phyloP scores from a whole-genome alignment of 768 basidiomycete genomes.

The Tylopilus rubrobrunneus region DNA sequence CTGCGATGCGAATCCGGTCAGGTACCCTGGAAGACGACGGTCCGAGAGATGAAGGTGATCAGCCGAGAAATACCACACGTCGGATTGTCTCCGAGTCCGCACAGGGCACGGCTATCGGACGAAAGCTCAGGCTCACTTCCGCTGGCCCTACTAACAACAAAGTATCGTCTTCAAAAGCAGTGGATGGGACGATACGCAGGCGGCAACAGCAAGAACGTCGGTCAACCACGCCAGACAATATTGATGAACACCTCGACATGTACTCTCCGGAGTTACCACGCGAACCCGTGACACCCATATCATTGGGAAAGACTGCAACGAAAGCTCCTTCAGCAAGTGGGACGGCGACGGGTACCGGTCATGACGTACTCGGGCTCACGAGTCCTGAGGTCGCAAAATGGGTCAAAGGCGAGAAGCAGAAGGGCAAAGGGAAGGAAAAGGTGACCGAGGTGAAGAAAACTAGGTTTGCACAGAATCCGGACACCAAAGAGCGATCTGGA shows the following conservation, averaged over 20 bases:
- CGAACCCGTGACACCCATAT: conserved; percentile 32
- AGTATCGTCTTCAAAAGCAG: conserved; percentile 7
- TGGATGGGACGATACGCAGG: background rate
- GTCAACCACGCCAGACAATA: conserved; percentile 13
- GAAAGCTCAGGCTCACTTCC: conserved; percentile 1
- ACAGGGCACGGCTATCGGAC: conserved; percentile 3
- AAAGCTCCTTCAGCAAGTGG: conserved; percentile 6
- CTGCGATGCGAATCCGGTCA: conserved; percentile 18
- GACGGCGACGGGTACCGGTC: background rate
- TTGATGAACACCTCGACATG: conserved; percentile 14
- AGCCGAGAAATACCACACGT: conserved; percentile 4
- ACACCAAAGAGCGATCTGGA: conserved; percentile 21
- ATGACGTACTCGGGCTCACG: conserved; percentile 42
- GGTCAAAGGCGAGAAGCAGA: conserved; percentile 41
- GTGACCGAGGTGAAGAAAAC: conserved; percentile 37
- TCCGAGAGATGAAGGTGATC: background rate
- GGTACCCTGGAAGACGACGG: conserved; percentile 5
- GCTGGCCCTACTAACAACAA: conserved; percentile 1
- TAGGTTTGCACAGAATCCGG: conserved; percentile 37
- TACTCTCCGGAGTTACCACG: conserved; percentile 31
- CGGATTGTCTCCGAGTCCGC: conserved; percentile 21
- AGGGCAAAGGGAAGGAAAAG: conserved; percentile 29
- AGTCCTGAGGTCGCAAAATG: conserved; percentile 53
- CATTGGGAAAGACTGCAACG: conserved; percentile 20
- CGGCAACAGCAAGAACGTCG: conserved; percentile 8